These are phyloP conservation scores for Cercospora sp. DNA, from an alignment of 2,329 filamentous ascomycete species.

Conservation along the genomic window DNA sequence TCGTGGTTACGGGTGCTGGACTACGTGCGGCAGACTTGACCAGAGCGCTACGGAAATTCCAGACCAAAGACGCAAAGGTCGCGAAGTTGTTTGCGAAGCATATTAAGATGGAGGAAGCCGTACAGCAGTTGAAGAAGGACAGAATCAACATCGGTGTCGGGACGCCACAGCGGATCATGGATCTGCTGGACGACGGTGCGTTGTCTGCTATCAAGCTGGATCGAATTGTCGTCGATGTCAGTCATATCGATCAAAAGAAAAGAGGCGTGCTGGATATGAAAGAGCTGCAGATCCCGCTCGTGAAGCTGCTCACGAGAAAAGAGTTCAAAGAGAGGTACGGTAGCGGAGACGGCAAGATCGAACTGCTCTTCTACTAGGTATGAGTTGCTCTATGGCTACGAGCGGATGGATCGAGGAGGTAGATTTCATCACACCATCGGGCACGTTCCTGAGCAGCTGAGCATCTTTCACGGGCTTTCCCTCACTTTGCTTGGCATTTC, in stretches of 20 bases:
- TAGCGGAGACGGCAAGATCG: constrained; percentile 52
- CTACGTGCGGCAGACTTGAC: constrained; percentile 83
- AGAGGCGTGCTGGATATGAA: constrained; percentile 92
- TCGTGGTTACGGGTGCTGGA: constrained; percentile 83
- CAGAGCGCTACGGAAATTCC: constrained; percentile 73
- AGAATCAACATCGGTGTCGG: constrained; percentile 84
- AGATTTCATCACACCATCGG: background rate
- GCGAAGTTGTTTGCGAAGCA: constrained; percentile 97
- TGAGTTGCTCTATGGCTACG: background rate
- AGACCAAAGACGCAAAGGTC: constrained; percentile 73
- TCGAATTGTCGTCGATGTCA: constrained; percentile 84
- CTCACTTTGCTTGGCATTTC: background rate
- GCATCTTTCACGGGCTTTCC: background rate
- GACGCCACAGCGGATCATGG: constrained; percentile 78
- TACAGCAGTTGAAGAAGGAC: constrained; percentile 68
- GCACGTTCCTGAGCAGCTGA: background rate
- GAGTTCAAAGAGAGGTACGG: constrained; percentile 72
- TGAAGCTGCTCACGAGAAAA: constrained; percentile 68
- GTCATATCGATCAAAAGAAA: constrained; percentile 93
- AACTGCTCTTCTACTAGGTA: constrained; percentile 64
- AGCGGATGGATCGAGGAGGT: background rate
- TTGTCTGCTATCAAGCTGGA: constrained; percentile 71
- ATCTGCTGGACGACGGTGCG: constrained; percentile 77
- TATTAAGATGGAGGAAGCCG: constrained; percentile 88
- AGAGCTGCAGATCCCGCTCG: constrained; percentile 80